Evolutionary conservation across 2,329 filamentous ascomycete species (phyloP), one percentile per base, ranked within the genome.

Genomic region (Colletotrichum sp.): DNA sequence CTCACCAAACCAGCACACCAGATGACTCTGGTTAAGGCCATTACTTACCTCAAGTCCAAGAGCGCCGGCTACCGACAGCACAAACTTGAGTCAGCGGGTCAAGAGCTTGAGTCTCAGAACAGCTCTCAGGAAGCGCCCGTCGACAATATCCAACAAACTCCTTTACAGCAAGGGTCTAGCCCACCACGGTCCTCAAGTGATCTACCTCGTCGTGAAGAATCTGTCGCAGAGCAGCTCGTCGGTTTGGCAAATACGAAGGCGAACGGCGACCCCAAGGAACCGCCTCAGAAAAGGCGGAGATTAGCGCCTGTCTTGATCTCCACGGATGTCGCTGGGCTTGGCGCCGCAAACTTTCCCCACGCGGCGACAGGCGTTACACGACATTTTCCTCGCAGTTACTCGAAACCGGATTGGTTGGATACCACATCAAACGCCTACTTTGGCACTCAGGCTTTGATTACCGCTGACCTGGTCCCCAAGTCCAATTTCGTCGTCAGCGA

Each of bases 1-100:
- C 85, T 96, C 71, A 89, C 83, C 52, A 87, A 89, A 6, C 83
- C 92, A 24, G 90, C 90, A 4, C 91, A 93, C 77, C 90, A 92
- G 73, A 86, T 87, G 60, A 89, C 88, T 2, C 83, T 97, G 3
- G 85, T 88, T 16, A 86, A 88, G 75, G 91, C 91, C 12, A 90
- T 96, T 71, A 79, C 66, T 9, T 60, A 76, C 49, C 70, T 80
- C 21, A 78, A 79, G 66, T 68, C 49, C 3, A 74, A 73, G 16
- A 80, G 79, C 59, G 67, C 73, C 5, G 49, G 32, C 21, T 80
- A 80, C 57, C 65, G 65, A 8, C 34, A 69, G 10, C 73, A 74
- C 30, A 79, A 71, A n/a, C 26, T 49, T 16, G 57, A 74, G 7
- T n/a, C 65, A 13, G 44, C 13, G 6, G 55, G 59, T 15, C 30